Base-by-base conservation (phyloP, 2,329 filamentous ascomycete species). In the Neopestalotiopsis rosae region DNA sequence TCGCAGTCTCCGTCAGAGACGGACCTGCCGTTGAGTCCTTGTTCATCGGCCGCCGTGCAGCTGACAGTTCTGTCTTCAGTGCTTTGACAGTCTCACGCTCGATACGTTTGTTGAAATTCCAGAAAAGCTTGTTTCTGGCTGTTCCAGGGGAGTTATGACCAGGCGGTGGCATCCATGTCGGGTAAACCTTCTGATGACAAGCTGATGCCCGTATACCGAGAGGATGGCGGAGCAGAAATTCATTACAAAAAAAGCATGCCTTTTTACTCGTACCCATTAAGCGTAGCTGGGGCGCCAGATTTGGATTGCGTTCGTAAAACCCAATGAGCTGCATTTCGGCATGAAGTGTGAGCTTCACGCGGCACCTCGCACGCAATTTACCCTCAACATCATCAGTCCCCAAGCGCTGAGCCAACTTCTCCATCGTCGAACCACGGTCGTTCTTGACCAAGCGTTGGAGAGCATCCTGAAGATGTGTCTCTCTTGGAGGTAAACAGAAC, bases 181-280 rank as follows among this genome's bases (percentile, higher is more conserved):
- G 68, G 62, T 76, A 75, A 34, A 76, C n/a, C 67, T 76, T 76
- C 67, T 76, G 73, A 69, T 76, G 72, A 68, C 73, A 72, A 59
- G 73, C 71, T 49, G 71, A 74, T 56, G 73, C 74, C 45, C 38
- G 40, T 57, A 75, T 69, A 45, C 40, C 45, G 14, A 69, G 69
- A 10, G 72, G 71, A 71, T 75, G 74, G 28, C 30, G 67, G 32
- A 52, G 28, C 24, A 76, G 68, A 61, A 73, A 76, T 56, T 71
- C 49, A 42, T 71, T 61, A 67, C 73, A 76, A 57, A 74, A 69
- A 68, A 71, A 76, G 68, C 74, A 76, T 10, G 73, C 71, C 69
- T 76, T 76, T 68, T 75, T 76, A 70, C 74, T 75, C 4, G 71
- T 72, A n/a, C 74, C 74, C 24, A 76, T 75, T 34, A 75, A 75